Evolutionary conservation across 768 basidiomycete genomes (phyloP).

Genomic region (Lactarius psammicola): DNA sequence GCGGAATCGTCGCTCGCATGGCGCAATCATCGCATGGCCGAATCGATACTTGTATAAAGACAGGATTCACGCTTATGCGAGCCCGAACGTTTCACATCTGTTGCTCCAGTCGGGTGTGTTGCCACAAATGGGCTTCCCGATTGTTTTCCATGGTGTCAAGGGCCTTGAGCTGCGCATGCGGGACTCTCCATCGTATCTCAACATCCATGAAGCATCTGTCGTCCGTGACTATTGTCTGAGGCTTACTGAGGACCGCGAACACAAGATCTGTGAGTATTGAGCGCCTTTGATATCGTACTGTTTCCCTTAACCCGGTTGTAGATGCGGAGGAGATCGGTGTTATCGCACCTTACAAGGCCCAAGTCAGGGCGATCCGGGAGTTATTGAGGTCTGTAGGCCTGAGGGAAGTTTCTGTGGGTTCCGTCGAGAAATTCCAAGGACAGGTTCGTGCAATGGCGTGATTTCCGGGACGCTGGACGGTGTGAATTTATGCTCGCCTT

Average conservation of each 20-base stretch:
- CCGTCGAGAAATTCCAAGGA: constrained; percentile 45
- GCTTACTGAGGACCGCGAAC: constrained; percentile 32
- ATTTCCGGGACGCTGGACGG: too few species aligned
- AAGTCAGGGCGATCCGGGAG: constrained; percentile 36
- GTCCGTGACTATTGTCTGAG: constrained; percentile 37
- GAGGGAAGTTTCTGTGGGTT: constrained; percentile 36
- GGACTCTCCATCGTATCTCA: constrained; percentile 43
- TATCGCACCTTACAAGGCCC: constrained; percentile 43
- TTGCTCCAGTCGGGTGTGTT: constrained; percentile 35
- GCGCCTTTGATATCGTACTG: background rate
- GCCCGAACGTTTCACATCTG: constrained; percentile 31
- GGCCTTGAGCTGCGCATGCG: constrained; percentile 39
- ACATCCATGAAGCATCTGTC: constrained; percentile 38
- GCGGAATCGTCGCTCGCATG: constrained; percentile 29
- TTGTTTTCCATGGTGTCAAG: constrained; percentile 38
- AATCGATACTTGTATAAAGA: constrained; percentile 46
- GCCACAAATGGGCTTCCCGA: constrained; percentile 31
- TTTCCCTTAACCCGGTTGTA: constrained; percentile 12
- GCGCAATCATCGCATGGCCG: constrained; percentile 52
- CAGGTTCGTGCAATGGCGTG: constrained; percentile 33
- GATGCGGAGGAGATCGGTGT: constrained; percentile 39
- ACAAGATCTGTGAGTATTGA: constrained; percentile 35
- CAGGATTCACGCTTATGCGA: constrained; percentile 36
- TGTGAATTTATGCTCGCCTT: background rate
- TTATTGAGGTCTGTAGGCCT: constrained; percentile 28